Evolutionary conservation across 2,329 filamentous ascomycete species (phyloP).

Genomic region (Phialemoniopsis sp.): DNA sequence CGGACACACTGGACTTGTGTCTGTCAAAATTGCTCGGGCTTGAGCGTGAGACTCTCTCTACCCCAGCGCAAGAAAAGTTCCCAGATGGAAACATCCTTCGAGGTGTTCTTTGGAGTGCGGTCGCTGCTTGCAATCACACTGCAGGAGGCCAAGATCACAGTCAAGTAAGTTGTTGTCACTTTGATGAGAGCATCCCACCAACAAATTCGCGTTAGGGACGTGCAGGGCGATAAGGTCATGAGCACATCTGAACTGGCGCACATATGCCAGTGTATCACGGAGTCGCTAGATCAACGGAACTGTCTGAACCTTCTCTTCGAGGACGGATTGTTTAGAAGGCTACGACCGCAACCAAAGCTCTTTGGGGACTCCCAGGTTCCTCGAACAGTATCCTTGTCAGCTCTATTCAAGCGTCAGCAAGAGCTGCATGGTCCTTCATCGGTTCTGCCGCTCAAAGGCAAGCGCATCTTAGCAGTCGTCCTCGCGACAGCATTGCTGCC

Average conservation of each 20-base stretch:
- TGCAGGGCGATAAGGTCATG: conserved; percentile 1
- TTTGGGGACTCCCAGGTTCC: conserved; percentile 6
- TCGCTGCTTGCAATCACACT: conserved; percentile 9
- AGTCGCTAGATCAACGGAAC: conserved; percentile 9
- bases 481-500: conserved; percentile 10
- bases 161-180: conserved; percentile 10
- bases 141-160: conserved; percentile 13
- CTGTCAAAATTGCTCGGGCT: conserved; percentile 9
- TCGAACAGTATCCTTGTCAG: conserved; percentile 8
- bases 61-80: conserved; percentile 4
- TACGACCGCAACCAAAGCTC: conserved; percentile 9
- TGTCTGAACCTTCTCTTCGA: conserved; percentile 8
- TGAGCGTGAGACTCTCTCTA: conserved; percentile 11
- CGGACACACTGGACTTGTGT: conserved; percentile 16
- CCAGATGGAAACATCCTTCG: conserved; percentile 6
- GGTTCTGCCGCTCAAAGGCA: conserved; percentile 11
- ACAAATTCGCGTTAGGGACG: conserved; percentile 4
- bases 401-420: conserved; percentile 5
- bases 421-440: conserved; percentile 3
- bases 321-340: conserved; percentile 8
- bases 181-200: conserved; percentile 5
- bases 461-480: conserved; percentile 11
- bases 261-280: conserved; percentile 8
- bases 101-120: conserved; percentile 12
- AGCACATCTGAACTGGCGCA: conserved; percentile 7